These are phyloP conservation scores for Ophiosphaerella herpotricha DNA, from an alignment of 2,329 filamentous ascomycete species.

Conservation along the genomic window DNA sequence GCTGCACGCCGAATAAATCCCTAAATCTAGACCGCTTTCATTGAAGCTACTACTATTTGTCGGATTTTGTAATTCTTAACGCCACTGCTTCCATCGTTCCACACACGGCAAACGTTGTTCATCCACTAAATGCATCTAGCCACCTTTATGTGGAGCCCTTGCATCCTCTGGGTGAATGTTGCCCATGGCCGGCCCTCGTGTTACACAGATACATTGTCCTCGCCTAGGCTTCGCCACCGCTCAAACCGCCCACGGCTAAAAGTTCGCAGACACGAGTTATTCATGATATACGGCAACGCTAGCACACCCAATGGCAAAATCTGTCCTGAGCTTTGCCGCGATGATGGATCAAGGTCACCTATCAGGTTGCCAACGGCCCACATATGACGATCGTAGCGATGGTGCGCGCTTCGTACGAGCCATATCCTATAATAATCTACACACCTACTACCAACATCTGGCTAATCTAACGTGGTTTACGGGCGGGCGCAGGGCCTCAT, in stretches of 20 bases:
- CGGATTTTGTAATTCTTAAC: neutral
- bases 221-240: neutral
- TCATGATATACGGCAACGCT: neutral
- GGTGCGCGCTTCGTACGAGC: no score
- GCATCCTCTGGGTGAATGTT: neutral
- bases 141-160: neutral
- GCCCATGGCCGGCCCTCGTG: neutral
- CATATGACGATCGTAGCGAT: neutral
- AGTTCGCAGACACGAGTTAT: constrained; percentile 3
- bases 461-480: no score
- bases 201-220: neutral
- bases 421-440: no score
- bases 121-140: constrained; percentile 2
- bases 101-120: neutral
- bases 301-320: neutral
- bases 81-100: neutral
- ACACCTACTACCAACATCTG: no score
- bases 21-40: constrained; percentile 1
- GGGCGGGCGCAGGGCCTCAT: no score
- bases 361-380: no score
- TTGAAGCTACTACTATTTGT: neutral
- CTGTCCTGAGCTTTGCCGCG: no score
- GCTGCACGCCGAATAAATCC: neutral
- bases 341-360: no score
- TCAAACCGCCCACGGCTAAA: constrained; percentile 2